Percentiles rank a stretch among this genome's conserved stretches.
These are phyloP conservation scores for Fusarium papillatum DNA, from an alignment of 2,329 filamentous ascomycete species.

Conservation along the genomic window DNA sequence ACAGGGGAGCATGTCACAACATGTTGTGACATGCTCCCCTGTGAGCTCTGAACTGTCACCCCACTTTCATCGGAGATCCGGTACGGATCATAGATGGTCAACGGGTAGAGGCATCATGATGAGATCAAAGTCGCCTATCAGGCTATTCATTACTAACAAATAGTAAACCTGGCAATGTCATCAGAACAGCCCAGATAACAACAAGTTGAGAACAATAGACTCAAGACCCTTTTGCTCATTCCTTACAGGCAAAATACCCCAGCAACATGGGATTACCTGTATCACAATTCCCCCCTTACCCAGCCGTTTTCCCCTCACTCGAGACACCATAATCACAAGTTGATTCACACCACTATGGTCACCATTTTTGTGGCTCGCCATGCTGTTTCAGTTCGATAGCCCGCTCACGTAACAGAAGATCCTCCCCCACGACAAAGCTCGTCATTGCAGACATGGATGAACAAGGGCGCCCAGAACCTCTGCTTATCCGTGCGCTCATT, in stretches of 20 bases:
- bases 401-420: slow-evolving; percentile 23
- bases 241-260: neutral
- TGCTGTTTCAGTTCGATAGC: slow-evolving; percentile 13
- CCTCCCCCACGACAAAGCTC: neutral
- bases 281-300: slow-evolving; percentile 16
- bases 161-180: neutral
- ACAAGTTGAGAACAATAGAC: neutral
- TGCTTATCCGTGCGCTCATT: slow-evolving; percentile 15
- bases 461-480: neutral
- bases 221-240: neutral
- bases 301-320: slow-evolving; percentile 5
- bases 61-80: slow-evolving; percentile 40
- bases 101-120: slow-evolving; percentile 16
- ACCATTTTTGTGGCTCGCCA: slow-evolving; percentile 1
- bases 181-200: neutral
- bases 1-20: too few species aligned
- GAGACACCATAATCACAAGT: slow-evolving; percentile 31
- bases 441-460: neutral
- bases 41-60: slow-evolving; percentile 26
- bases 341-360: slow-evolving; percentile 31
- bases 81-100: slow-evolving; percentile 18
- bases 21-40: slow-evolving; percentile 16
- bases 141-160: neutral
- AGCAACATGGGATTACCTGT: neutral
- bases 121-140: neutral